These are phyloP conservation scores for Monosporozyma unispora DNA, from an alignment of 805 yeast genomes.

Conservation along the genomic window DNA sequence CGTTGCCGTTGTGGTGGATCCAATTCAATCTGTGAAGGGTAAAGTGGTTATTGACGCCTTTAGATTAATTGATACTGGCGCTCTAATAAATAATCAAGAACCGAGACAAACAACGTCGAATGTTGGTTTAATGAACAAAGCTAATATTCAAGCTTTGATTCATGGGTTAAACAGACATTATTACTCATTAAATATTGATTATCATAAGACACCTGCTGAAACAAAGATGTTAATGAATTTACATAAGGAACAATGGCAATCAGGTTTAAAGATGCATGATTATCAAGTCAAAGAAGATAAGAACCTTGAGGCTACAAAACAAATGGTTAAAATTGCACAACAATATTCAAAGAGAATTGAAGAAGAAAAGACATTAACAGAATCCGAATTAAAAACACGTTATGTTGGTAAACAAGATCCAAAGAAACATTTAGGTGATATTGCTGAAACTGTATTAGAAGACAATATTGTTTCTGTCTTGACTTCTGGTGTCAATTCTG, in stretches of 20 bases:
- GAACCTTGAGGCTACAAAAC: slow-evolving; percentile 62
- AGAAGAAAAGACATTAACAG: slow-evolving; percentile 83
- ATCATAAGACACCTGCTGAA: slow-evolving; percentile 84
- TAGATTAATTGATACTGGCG: slow-evolving; percentile 80
- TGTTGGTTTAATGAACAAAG: slow-evolving; percentile 89
- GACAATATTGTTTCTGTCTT: slow-evolving; percentile 81
- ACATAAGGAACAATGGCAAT: slow-evolving; percentile 93
- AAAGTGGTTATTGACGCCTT: slow-evolving; percentile 98
- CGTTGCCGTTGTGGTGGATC: slow-evolving; percentile 97
- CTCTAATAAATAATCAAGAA: slow-evolving; percentile 91
- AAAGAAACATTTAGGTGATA: slow-evolving; percentile 87
- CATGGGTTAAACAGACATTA: slow-evolving; percentile 97
- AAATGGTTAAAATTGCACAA: slow-evolving; percentile 83
- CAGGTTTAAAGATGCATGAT: slow-evolving; percentile 73
- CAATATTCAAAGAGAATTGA: slow-evolving; percentile 81
- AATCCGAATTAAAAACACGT: slow-evolving; percentile 86
- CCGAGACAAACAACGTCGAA: slow-evolving; percentile 97
- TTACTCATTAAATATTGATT: slow-evolving; percentile 90
- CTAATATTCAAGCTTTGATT: slow-evolving; percentile 91
- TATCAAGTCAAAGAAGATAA: slow-evolving; percentile 68
- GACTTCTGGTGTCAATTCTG: slow-evolving; percentile 82
- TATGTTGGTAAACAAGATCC: slow-evolving; percentile 99
- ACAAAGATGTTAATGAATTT: slow-evolving; percentile 88
- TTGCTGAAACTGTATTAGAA: slow-evolving; percentile 79
- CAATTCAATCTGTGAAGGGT: slow-evolving; percentile 97